These are phyloP conservation scores for Graphiopsis chlorocephala DNA, from an alignment of 2,329 filamentous ascomycete genomes.

Conservation along the genomic window DNA sequence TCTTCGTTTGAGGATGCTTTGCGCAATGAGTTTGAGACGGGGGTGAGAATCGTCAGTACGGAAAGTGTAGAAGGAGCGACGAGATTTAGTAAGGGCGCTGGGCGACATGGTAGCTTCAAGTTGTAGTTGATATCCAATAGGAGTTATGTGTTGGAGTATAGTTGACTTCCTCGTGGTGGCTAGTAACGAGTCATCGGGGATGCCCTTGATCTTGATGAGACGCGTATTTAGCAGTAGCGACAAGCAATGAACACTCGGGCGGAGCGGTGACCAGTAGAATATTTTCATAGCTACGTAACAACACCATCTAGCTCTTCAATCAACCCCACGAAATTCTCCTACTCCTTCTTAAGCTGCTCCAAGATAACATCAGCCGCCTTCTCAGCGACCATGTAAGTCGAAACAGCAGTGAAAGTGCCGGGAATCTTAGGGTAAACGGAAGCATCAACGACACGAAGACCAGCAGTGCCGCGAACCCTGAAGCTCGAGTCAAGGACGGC, in stretches of 20 bases:
- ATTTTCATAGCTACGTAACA: conserved; percentile 6
- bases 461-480: conserved; percentile 54
- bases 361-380: conserved; percentile 61
- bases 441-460: conserved; percentile 62
- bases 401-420: conserved; percentile 52
- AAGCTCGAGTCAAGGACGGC: conserved; percentile 58
- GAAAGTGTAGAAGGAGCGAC: conserved; percentile 46
- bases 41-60: conserved; percentile 40
- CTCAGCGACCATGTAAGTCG: conserved; percentile 58
- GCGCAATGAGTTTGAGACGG: conserved; percentile 47
- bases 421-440: conserved; percentile 57
- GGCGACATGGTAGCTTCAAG: conserved; percentile 39
- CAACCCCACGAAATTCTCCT: neutral
- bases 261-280: neutral
- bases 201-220: no score
- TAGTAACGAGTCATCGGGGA: no score
- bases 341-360: conserved; percentile 12
- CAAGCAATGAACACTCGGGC: neutral
- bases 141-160: no score
- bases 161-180: no score
- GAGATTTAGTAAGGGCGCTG: conserved; percentile 41
- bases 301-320: neutral
- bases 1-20: conserved; percentile 51
- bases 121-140: conserved; percentile 3
- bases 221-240: no score